phyloP scores from a whole-genome alignment of 495 filamentous ascomycete genomes.

The Penicillium soppii region DNA sequence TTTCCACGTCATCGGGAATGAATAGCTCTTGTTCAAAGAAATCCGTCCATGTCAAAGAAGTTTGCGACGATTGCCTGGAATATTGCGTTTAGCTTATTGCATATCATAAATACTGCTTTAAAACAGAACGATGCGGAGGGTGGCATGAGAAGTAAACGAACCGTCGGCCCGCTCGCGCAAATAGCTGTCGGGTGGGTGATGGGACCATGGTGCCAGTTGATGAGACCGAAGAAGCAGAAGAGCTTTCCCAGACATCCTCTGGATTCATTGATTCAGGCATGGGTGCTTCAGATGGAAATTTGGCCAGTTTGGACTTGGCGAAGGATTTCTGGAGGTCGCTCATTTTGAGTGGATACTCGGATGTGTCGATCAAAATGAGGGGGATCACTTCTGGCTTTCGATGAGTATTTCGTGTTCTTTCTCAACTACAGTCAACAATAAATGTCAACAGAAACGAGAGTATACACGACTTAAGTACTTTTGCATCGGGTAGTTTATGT shows the following conservation, averaged over 20 bases:
- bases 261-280: slow-evolving; percentile 35
- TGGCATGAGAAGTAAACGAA: slow-evolving; percentile 32
- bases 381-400: too few species aligned
- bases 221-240: slow-evolving; percentile 70
- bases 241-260: slow-evolving; percentile 46
- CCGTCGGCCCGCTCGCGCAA: slow-evolving; percentile 63
- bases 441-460: too few species aligned
- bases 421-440: too few species aligned
- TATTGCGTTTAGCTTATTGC: slow-evolving; percentile 8
- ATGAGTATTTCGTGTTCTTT: too few species aligned
- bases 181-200: slow-evolving; percentile 68
- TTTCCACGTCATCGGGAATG: slow-evolving; percentile 48
- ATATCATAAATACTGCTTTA: neutral
- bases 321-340: slow-evolving; percentile 84
- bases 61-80: slow-evolving; percentile 28
- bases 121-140: neutral
- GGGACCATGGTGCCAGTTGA: slow-evolving; percentile 89
- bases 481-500: too few species aligned
- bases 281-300: slow-evolving; percentile 57
- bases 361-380: slow-evolving; percentile 1
- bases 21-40: slow-evolving; percentile 88
- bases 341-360: slow-evolving; percentile 50
- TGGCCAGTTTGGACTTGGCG: slow-evolving; percentile 72
- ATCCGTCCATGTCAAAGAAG: slow-evolving; percentile 73
- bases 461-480: too few species aligned